Conservation (phyloP, 371 early-diverging fungal genomes). For the Saksenaea oblongispora region DNA sequence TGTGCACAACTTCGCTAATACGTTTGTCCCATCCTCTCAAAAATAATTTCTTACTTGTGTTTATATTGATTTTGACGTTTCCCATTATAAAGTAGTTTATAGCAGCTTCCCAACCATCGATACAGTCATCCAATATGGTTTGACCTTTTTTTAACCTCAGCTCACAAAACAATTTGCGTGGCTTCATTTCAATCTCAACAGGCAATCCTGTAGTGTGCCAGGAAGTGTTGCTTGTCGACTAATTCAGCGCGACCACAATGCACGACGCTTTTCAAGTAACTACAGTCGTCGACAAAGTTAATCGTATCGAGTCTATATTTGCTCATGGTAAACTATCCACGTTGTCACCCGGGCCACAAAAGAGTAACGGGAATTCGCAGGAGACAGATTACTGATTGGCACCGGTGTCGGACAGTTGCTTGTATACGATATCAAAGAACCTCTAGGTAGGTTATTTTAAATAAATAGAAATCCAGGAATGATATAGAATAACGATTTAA, state of each 20-base stretch:
- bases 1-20: too few species aligned
- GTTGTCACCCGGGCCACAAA: neutral
- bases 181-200: too few species aligned
- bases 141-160: too few species aligned
- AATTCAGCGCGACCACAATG: constrained; percentile 30
- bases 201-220: neutral
- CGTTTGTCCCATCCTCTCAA: too few species aligned
- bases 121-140: too few species aligned
- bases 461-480: neutral
- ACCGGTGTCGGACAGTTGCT: constrained; percentile 71
- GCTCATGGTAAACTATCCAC: constrained; percentile 51
- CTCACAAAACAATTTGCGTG: too few species aligned
- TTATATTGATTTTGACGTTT: too few species aligned
- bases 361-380: constrained; percentile 20
- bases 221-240: neutral
- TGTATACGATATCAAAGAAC: constrained; percentile 71
- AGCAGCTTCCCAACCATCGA: too few species aligned
- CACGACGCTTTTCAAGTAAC: constrained; percentile 72
- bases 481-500: neutral
- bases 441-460: constrained; percentile 45
- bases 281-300: constrained; percentile 65
- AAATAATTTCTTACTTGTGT: too few species aligned
- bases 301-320: constrained; percentile 65
- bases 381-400: constrained; percentile 76
- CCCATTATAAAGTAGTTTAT: too few species aligned